Conservation (phyloP, 73 alveolate species). For the Paramecium primaurelia region DNA sequence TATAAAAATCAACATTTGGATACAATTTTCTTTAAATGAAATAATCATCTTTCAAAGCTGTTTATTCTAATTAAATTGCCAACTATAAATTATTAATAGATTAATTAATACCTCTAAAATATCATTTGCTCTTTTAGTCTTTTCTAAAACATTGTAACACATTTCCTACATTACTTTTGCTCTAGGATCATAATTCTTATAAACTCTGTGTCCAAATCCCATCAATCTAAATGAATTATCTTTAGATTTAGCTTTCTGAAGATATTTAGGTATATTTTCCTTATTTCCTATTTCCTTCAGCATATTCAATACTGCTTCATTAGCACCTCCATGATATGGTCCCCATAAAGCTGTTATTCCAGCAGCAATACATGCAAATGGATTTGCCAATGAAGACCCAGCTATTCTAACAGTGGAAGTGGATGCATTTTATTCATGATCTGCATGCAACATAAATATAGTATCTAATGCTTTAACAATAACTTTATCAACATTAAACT, state of each 20-base stretch:
- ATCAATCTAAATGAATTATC: constrained; percentile 80
- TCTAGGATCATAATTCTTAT: constrained; percentile 77
- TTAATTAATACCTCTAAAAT: not conserved
- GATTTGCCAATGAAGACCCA: constrained; percentile 95
- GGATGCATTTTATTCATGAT: constrained; percentile 96
- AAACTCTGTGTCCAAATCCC: constrained; percentile 99
- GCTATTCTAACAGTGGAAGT: constrained; percentile 97
- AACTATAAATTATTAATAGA: constrained; percentile 9
- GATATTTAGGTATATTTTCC: constrained; percentile 70
- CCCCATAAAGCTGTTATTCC: constrained; percentile 99
- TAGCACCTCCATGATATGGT: constrained; percentile 99
- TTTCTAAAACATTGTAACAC: constrained; percentile 52
- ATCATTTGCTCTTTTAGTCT: constrained; percentile 32
- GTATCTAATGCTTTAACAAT: constrained; percentile 84
- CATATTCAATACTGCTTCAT: constrained; percentile 90
- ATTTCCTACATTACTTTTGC: constrained; percentile 60
- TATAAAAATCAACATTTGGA: constrained; percentile 96
- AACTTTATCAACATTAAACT: constrained; percentile 68
- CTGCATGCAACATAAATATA: constrained; percentile 85
- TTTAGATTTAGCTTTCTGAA: constrained; percentile 79
- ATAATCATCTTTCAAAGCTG: constrained; percentile 88
- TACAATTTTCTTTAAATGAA: constrained; percentile 85
- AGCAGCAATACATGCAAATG: constrained; percentile 97
- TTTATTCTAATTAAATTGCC: constrained; percentile 78
- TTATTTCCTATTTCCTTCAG: constrained; percentile 72